Conservation (phyloP, 208 protist species). For the Trypanosoma melophagium region DNA sequence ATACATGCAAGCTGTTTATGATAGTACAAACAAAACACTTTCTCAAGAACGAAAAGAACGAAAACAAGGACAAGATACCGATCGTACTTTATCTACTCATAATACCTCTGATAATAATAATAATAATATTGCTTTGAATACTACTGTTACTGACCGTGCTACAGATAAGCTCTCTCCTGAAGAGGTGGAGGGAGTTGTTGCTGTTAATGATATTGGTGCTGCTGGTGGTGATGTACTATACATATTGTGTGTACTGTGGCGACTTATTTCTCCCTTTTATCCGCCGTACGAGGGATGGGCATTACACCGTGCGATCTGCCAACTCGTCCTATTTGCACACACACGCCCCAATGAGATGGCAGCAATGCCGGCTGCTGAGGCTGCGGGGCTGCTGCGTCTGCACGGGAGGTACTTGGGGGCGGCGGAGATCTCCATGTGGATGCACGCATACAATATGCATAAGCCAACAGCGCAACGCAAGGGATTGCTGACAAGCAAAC, state of each 20-base stretch:
- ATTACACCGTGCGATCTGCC: conserved; percentile 65
- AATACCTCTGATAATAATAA: not conserved
- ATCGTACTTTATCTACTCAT: too few species aligned
- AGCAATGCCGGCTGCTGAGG: conserved; percentile 31
- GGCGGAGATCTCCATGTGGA: conserved; percentile 35
- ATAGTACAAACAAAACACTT: not conserved
- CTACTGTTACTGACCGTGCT: not conserved
- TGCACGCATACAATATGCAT: conserved; percentile 56
- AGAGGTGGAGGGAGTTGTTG: conserved; percentile 18
- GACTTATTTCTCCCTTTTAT: conserved; percentile 72
- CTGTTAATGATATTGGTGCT: too few species aligned
- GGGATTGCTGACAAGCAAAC: conserved; percentile 41
- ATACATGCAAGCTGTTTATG: not conserved
- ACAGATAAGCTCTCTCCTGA: not conserved
- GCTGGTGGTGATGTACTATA: conserved; percentile 61
- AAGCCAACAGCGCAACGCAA: conserved; percentile 31
- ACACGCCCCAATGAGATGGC: conserved; percentile 17
- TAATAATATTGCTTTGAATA: not conserved
- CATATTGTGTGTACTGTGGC: conserved; percentile 46
- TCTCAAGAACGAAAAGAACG: not conserved
- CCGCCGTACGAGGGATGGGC: conserved; percentile 79
- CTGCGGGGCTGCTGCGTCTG: conserved; percentile 49
- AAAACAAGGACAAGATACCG: too few species aligned
- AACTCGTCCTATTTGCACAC: conserved; percentile 45
- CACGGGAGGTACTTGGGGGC: conserved; percentile 63